Percentiles rank a stretch among this genome's conserved stretches.
phyloP scores from a whole-genome alignment of 2,329 filamentous ascomycete species.

The Xylaria multiplex region DNA sequence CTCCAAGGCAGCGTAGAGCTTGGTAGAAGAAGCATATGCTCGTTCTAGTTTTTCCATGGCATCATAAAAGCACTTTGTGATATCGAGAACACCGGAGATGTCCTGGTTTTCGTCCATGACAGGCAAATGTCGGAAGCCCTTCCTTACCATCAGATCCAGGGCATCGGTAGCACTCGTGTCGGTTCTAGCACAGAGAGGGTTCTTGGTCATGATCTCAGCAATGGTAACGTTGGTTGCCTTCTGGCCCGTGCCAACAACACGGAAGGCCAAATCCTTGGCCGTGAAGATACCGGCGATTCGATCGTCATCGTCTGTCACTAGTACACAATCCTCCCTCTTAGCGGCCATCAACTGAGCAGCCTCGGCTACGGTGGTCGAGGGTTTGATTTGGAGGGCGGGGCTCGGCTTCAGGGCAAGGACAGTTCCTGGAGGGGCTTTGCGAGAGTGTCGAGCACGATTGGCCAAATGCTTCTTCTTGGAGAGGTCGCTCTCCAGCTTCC shows the following conservation, averaged over 20 bases:
- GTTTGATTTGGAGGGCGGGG: conserved; percentile 97
- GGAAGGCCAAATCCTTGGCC: conserved; percentile 96
- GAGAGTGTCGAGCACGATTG: conserved; percentile 80
- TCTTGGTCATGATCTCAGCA: conserved; percentile 99
- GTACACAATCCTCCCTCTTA: conserved; percentile 96
- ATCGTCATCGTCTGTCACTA: conserved; percentile 98
- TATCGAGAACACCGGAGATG: conserved; percentile 96
- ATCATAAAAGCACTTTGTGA: conserved; percentile 99
- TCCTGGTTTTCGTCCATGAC: conserved; percentile 99
- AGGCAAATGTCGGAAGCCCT: conserved; percentile 95
- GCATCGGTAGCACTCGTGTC: conserved; percentile 98
- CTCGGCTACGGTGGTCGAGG: conserved; percentile 90
- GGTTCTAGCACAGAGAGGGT: conserved; percentile 94
- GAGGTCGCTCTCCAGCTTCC: conserved; percentile 96
- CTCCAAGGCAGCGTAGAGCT: conserved; percentile 96
- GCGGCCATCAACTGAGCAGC: conserved; percentile 98
- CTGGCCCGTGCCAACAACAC: conserved; percentile 89
- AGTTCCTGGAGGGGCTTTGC: conserved; percentile 94
- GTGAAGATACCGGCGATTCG: conserved; percentile 99
- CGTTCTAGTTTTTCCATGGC: conserved; percentile 99
- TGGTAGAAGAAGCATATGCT: conserved; percentile 96
- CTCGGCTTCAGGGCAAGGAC: conserved; percentile 96
- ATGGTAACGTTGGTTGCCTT: conserved; percentile 93
- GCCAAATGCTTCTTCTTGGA: conserved; percentile 93
- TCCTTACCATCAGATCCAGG: conserved; percentile 96